These are phyloP conservation scores for Starmerella vitae DNA, from an alignment of 805 yeast species.

Conservation along the genomic window DNA sequence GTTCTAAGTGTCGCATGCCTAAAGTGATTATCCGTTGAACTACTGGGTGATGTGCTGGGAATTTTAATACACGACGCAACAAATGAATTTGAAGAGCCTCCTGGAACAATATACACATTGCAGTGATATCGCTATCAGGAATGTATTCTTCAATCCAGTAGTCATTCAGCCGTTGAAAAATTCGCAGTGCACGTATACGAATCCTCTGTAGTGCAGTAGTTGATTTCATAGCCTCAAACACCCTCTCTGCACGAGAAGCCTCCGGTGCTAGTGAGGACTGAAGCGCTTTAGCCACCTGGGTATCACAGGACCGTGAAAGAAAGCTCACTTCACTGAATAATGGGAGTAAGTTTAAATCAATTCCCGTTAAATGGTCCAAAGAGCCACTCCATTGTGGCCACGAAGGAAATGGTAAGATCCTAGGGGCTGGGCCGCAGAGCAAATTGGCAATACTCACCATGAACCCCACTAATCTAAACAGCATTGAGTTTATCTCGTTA, in stretches of 20 bases:
- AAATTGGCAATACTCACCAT: conserved; percentile 15
- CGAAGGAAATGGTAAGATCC: conserved; percentile 9
- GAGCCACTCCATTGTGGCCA: conserved; percentile 41
- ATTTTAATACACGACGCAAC: conserved; percentile 40
- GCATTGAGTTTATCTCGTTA: conserved; percentile 16
- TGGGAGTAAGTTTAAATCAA: conserved; percentile 50
- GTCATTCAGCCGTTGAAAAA: conserved; percentile 16
- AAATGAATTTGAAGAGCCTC: conserved; percentile 43
- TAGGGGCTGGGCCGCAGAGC: conserved; percentile 2
- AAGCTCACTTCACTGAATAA: conserved; percentile 38
- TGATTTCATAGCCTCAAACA: background rate
- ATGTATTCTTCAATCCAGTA: conserved; percentile 18
- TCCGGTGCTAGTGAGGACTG: background rate
- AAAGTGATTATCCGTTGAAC: conserved; percentile 38
- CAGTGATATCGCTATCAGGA: conserved; percentile 18
- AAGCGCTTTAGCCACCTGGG: background rate
- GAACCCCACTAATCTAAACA: conserved; percentile 20
- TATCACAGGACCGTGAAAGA: background rate
- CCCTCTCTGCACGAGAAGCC: background rate
- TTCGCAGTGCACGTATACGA: conserved; percentile 11
- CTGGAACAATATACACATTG: conserved; percentile 35
- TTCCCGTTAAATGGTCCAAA: conserved; percentile 37
- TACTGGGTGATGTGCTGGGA: conserved; percentile 34
- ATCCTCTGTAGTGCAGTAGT: background rate
- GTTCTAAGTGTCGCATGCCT: conserved; percentile 30